Percentiles rank a stretch among this genome's conserved stretches.
Evolutionary conservation across 1,139 yeast species (phyloP).

Genomic region (Yamadazyma mexicana): DNA sequence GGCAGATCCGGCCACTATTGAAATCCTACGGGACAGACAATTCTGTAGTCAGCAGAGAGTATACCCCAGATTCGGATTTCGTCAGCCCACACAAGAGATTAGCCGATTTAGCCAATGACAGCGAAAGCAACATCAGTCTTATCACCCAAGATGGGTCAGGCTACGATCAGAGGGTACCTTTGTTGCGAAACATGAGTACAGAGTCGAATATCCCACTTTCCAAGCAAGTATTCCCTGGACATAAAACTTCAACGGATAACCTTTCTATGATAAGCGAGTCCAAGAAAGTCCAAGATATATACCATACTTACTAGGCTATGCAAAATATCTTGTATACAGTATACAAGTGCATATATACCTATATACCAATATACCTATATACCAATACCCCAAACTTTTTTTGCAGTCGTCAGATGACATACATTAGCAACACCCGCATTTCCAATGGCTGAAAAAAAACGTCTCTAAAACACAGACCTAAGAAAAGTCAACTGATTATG

Average conservation of each 20-base stretch:
- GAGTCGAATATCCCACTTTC: conserved; percentile 20
- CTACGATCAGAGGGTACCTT: conserved; percentile 34
- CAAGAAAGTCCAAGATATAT: conserved; percentile 19
- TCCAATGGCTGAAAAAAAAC: background rate
- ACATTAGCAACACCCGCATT: background rate
- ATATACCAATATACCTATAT: background rate
- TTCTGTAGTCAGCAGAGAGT: background rate
- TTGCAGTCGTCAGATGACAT: too few species aligned
- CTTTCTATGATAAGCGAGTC: conserved; percentile 17
- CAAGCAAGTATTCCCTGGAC: conserved; percentile 9
- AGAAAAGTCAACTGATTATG: too few species aligned
- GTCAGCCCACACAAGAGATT: background rate
- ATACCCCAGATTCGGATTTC: background rate
- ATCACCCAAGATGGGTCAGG: conserved; percentile 21
- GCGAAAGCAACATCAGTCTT: conserved; percentile 18
- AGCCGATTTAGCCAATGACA: conserved; percentile 12
- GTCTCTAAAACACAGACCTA: too few species aligned
- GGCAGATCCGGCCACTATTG: background rate
- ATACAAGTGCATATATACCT: background rate
- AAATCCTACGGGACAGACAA: background rate
- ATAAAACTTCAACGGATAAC: conserved; percentile 18
- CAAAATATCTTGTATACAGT: conserved; percentile 11
- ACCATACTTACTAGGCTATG: conserved; percentile 17
- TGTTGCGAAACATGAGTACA: conserved; percentile 28
- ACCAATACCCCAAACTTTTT: too few species aligned